Percentiles rank a stretch among this genome's conserved stretches.
Conservation (phyloP, 2,329 filamentous ascomycete genomes). For the Microcera coccophila region DNA sequence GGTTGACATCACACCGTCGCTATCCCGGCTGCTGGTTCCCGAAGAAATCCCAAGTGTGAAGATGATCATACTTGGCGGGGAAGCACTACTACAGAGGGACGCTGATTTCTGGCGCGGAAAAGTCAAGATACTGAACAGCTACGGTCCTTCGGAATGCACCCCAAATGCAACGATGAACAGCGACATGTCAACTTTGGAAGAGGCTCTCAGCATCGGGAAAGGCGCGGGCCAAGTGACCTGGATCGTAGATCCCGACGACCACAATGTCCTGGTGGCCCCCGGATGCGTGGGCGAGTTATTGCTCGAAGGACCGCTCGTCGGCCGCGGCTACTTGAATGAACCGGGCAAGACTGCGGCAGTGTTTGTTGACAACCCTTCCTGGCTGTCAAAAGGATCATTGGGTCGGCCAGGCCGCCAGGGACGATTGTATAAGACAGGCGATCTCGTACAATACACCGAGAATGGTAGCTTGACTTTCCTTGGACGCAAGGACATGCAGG, state of each 20-base stretch:
- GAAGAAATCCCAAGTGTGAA: slow-evolving; percentile 1
- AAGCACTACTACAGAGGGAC: slow-evolving; percentile 8
- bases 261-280: slow-evolving; percentile 18
- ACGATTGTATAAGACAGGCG: slow-evolving; percentile 21
- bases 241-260: slow-evolving; percentile 22
- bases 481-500: slow-evolving; percentile 22
- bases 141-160: slow-evolving; percentile 8
- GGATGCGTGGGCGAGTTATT: slow-evolving; percentile 26
- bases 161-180: neutral
- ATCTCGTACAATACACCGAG: slow-evolving; percentile 10
- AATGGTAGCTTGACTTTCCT: slow-evolving; percentile 16
- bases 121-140: slow-evolving; percentile 12
- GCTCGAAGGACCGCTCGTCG: slow-evolving; percentile 25
- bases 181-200: neutral
- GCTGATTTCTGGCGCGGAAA: slow-evolving; percentile 14
- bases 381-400: slow-evolving; percentile 13
- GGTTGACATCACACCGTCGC: neutral
- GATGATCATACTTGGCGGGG: slow-evolving; percentile 11
- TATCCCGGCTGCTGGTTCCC: slow-evolving; percentile 1
- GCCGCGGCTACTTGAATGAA: slow-evolving; percentile 22
- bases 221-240: slow-evolving; percentile 9
- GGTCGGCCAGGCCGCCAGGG: slow-evolving; percentile 1
- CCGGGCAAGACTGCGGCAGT: slow-evolving; percentile 18
- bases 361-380: slow-evolving; percentile 30
- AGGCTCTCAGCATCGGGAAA: neutral